Evolutionary conservation across 2,329 filamentous ascomycete species (phyloP).

Genomic region (Colletotrichum graminicola): DNA sequence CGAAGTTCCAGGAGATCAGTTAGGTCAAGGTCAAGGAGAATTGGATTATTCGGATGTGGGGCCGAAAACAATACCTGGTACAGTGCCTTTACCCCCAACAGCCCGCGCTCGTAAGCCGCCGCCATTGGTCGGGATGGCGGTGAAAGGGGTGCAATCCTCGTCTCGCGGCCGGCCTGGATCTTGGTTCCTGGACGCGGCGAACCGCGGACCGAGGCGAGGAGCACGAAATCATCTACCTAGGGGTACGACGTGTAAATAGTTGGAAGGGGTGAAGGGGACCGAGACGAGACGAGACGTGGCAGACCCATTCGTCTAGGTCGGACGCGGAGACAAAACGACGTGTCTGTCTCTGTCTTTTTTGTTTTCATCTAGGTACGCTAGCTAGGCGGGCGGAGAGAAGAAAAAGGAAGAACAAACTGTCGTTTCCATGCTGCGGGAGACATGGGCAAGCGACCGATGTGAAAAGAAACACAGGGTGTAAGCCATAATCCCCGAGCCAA

Average conservation of each 20-base stretch:
- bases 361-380: no score
- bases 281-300: constrained; percentile 12
- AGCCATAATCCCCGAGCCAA: not conserved
- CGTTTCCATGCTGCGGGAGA: not conserved
- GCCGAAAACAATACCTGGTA: not conserved
- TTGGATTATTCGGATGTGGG: constrained; percentile 17
- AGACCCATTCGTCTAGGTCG: not conserved
- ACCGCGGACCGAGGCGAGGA: not conserved
- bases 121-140: constrained; percentile 5
- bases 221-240: not conserved
- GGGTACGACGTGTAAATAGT: no score
- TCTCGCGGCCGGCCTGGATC: not conserved
- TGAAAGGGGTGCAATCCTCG: not conserved
- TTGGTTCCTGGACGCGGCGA: not conserved
- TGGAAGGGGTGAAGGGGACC: not conserved
- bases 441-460: not conserved
- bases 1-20: not conserved
- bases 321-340: not conserved
- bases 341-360: not conserved
- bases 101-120: not conserved
- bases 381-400: not conserved
- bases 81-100: not conserved
- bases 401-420: constrained; percentile 10
- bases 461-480: not conserved
- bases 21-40: not conserved